phyloP scores from a whole-genome alignment of 2,329 filamentous ascomycete species.

The Pseudonectria buxi region DNA sequence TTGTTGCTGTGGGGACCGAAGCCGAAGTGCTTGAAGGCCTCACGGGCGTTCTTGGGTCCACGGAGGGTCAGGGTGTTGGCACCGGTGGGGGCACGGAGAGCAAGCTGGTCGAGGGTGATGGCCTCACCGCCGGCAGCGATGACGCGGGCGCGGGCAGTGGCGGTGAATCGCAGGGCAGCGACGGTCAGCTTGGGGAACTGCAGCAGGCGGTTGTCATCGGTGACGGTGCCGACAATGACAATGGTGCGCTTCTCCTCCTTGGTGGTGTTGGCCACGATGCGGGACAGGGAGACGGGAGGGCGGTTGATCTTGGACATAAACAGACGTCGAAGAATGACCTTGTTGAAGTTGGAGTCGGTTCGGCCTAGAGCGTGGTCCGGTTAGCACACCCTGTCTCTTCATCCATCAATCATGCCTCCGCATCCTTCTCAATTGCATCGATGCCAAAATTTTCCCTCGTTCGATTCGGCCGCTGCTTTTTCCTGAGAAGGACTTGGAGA shows the following conservation, averaged over 20 bases:
- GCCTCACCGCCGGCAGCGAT: slow-evolving; percentile 88
- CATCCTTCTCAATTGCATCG: too few relatives aligned
- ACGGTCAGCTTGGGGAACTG: slow-evolving; percentile 87
- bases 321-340: slow-evolving; percentile 92
- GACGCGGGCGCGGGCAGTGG: slow-evolving; percentile 91
- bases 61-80: slow-evolving; percentile 95
- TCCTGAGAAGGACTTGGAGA: too few relatives aligned
- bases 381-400: slow-evolving; percentile 7
- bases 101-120: slow-evolving; percentile 95
- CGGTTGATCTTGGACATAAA: slow-evolving; percentile 99
- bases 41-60: slow-evolving; percentile 95
- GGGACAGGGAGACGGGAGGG: slow-evolving; percentile 87
- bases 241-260: slow-evolving; percentile 76
- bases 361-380: slow-evolving; percentile 54
- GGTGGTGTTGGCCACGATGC: slow-evolving; percentile 67
- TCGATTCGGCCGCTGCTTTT: too few relatives aligned
- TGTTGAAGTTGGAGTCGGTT: slow-evolving; percentile 97
- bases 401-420: background rate
- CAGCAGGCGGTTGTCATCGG: slow-evolving; percentile 93
- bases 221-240: slow-evolving; percentile 90
- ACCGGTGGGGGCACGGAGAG: slow-evolving; percentile 88
- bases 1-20: slow-evolving; percentile 98
- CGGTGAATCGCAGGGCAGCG: slow-evolving; percentile 93
- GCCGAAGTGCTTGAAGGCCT: slow-evolving; percentile 99
- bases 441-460: too few relatives aligned